phyloP scores from a whole-genome alignment of 257 asterid species.

The Hygrophila difformis region DNA sequence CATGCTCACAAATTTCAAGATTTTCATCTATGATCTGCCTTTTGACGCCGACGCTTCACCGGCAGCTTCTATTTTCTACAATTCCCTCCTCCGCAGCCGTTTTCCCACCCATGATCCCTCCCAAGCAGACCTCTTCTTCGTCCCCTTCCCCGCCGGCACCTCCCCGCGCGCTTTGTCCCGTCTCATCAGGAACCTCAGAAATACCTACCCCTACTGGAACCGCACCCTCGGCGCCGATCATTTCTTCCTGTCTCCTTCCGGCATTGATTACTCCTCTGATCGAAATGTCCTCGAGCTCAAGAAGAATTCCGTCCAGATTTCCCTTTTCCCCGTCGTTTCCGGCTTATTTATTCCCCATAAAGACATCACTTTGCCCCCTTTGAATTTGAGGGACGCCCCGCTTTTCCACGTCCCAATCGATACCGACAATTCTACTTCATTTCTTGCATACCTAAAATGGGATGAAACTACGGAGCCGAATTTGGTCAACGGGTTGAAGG shows the following conservation, averaged over 20 bases:
- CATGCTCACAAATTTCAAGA: slow-evolving; percentile 52
- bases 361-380: slow-evolving; percentile 63
- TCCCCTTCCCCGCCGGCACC: slow-evolving; percentile 58
- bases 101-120: slow-evolving; percentile 51
- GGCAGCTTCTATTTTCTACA: slow-evolving; percentile 48
- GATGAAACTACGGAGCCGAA: slow-evolving; percentile 30
- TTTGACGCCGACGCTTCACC: slow-evolving; percentile 29
- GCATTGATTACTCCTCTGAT: slow-evolving; percentile 65
- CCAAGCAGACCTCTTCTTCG: slow-evolving; percentile 69
- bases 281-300: slow-evolving; percentile 74
- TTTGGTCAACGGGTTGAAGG: slow-evolving; percentile 48
- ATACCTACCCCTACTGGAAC: slow-evolving; percentile 60
- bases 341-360: slow-evolving; percentile 75
- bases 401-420: slow-evolving; percentile 15
- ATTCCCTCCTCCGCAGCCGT: slow-evolving; percentile 41
- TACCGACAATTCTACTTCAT: slow-evolving; percentile 13
- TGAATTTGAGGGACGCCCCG: slow-evolving; percentile 10
- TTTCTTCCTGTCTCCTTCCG: slow-evolving; percentile 53
- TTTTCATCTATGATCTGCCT: slow-evolving; percentile 60
- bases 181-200: slow-evolving; percentile 44
- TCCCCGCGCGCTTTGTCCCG: slow-evolving; percentile 64
- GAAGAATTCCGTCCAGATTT: slow-evolving; percentile 72
- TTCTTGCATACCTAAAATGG: slow-evolving; percentile 53
- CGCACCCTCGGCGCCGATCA: slow-evolving; percentile 96
- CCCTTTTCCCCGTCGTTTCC: slow-evolving; percentile 63